Evolutionary conservation across 1,284 basidiomycete genomes (phyloP), one percentile per base, ranked within the genome.

Genomic region (Papiliotrema flavescens): DNA sequence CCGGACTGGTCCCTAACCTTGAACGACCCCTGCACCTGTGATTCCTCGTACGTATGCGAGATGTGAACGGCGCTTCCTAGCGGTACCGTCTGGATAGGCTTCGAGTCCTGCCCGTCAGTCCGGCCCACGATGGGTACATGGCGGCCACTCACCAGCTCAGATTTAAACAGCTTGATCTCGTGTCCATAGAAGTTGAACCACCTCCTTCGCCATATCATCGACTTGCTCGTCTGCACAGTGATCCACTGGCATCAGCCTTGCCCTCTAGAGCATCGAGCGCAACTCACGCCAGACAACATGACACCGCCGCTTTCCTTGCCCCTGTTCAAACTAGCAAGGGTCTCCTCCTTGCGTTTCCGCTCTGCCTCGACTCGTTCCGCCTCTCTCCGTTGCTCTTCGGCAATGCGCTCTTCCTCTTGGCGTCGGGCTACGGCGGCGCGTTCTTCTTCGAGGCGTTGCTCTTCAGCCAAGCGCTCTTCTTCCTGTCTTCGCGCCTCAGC

Each of bases 221-320:
- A 66, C 32, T 58, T 55, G 41, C 54, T 63, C 1, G 68, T 70
- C 48, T 75, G 73, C 7, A 70, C 71, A 13, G 71, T 75, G 36
- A 71, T 63, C 63, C 65, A 70, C 72, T 74, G 56, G 3, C 1
- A 19, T 28, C 3, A 0, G 34, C 28, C 39, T 15, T 42, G 19
- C 28, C n/a, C 13, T 40, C 4, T 28, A 8, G 45, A 19, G 28
- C 3, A 51, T 14, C 32, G 9, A n/a, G n/a, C 22, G 14, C 4
- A 7, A 68, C 71, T 67, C 49, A 74, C 71, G 13, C 73, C 73
- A n/a, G 61, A 57, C 14, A 75, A 57, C 73, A 75, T 73, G 39
- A 71, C 48, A 3, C 65, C 63, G 7, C 71, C 73, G 3, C 59
- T 57, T 2, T 35, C 17, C 47, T 66, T 71, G 3, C 60, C 62